Percentiles rank a stretch among this genome's conserved stretches.
These are phyloP conservation scores for Huiozyma sinensis DNA, from an alignment of 805 yeast genomes.

Conservation along the genomic window DNA sequence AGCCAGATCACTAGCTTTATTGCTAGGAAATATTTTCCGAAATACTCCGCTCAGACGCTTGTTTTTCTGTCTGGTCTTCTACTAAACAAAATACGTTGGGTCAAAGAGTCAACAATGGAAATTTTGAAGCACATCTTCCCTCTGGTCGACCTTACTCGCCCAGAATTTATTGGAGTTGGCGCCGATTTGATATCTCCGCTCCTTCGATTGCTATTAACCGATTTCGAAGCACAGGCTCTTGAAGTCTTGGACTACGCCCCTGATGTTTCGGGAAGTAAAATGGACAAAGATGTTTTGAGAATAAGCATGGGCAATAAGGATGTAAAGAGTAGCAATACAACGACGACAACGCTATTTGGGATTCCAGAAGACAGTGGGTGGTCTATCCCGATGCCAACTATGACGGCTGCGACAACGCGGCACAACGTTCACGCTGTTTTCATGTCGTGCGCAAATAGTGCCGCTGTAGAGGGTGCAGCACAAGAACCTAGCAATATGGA, in stretches of 20 bases:
- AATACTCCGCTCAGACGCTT: slow-evolving; percentile 61
- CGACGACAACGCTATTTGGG: slow-evolving; percentile 84
- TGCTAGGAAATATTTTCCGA: slow-evolving; percentile 59
- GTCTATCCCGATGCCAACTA: slow-evolving; percentile 94
- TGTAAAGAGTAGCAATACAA: slow-evolving; percentile 70
- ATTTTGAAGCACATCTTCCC: slow-evolving; percentile 67
- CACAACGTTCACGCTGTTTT: slow-evolving; percentile 94
- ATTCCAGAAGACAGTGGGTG: slow-evolving; percentile 88
- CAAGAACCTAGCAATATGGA: slow-evolving; percentile 17
- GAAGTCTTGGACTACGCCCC: slow-evolving; percentile 83
- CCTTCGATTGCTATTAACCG: slow-evolving; percentile 67
- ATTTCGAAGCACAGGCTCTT: slow-evolving; percentile 78
- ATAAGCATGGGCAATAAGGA: slow-evolving; percentile 82
- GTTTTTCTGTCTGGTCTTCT: slow-evolving; percentile 70
- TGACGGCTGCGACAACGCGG: slow-evolving; percentile 78
- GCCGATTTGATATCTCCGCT: slow-evolving; percentile 92
- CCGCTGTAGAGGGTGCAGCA: slow-evolving; percentile 10
- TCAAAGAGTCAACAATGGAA: slow-evolving; percentile 69
- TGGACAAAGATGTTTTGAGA: slow-evolving; percentile 84
- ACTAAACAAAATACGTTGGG: slow-evolving; percentile 68
- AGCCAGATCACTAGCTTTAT: slow-evolving; percentile 68
- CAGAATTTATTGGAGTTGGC: slow-evolving; percentile 80
- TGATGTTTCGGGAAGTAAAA: slow-evolving; percentile 76
- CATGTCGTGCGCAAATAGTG: slow-evolving; percentile 54
- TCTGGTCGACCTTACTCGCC: slow-evolving; percentile 59